Percentiles rank a stretch among this genome's conserved stretches.
These are phyloP conservation scores for Xerocomus potaroensis DNA, from an alignment of 768 basidiomycete species.

Conservation along the genomic window DNA sequence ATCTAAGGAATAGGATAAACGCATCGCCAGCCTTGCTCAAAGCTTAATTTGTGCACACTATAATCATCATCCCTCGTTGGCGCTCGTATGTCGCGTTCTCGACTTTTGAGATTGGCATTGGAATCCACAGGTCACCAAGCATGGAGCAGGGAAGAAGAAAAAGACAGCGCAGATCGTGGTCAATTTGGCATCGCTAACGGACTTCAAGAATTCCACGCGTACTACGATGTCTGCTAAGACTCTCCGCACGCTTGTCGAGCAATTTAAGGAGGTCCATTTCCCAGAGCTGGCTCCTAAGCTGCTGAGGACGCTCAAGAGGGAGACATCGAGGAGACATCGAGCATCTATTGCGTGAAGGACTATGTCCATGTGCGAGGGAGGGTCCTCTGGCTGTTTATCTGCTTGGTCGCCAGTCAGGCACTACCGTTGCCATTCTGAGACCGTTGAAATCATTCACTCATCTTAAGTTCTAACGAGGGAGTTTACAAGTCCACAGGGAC, in stretches of 20 bases:
- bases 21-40: constrained; percentile 85
- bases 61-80: constrained; percentile 94
- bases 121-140: constrained; percentile 71
- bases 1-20: constrained; percentile 84
- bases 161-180: constrained; percentile 97
- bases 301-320: constrained; percentile 82
- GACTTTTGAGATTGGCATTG: not conserved
- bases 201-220: constrained; percentile 90
- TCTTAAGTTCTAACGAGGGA: too few relatives aligned
- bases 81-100: constrained; percentile 54
- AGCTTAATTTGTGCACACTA: constrained; percentile 97
- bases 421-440: too few relatives aligned
- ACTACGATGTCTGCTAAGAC: constrained; percentile 96
- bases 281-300: constrained; percentile 92
- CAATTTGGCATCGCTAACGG: constrained; percentile 88
- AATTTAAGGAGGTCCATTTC: constrained; percentile 91
- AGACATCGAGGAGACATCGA: constrained; percentile 92
- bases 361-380: too few relatives aligned
- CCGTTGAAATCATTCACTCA: too few relatives aligned
- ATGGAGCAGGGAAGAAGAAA: constrained; percentile 90
- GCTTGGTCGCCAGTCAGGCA: too few relatives aligned
- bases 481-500: too few relatives aligned
- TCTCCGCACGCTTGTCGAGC: constrained; percentile 92
- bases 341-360: too few relatives aligned
- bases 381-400: too few relatives aligned